phyloP scores from a whole-genome alignment of 345 rosid species.

The Arabidopsis thaliana region TAIR10.1 NC_003074.8:8778001-8778500 shows the following conservation, averaged over 20 bases:
- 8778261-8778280: constrained; percentile 2
- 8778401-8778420: no score
- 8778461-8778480: background rate
- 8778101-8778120: constrained; percentile 53
- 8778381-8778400: no score
- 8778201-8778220: constrained; percentile 36
- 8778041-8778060: constrained; percentile 44
- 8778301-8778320: constrained; percentile 8
- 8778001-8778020: background rate
- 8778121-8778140: constrained; percentile 47
- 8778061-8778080: constrained; percentile 49
- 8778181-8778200: constrained; percentile 31
- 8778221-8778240: constrained; percentile 42
- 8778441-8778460: background rate
- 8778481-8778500: background rate
- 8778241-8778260: constrained; percentile 32
- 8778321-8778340: constrained; percentile 22
- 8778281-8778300: background rate
- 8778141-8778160: constrained; percentile 31
- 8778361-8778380: background rate
- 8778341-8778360: constrained; percentile 1
- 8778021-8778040: constrained; percentile 34
- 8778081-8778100: constrained; percentile 45
- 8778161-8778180: constrained; percentile 45
- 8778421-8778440: background rate